These are phyloP conservation scores for Talaromyces sp. DNA, from an alignment of 2,329 filamentous ascomycete species.

Conservation along the genomic window DNA sequence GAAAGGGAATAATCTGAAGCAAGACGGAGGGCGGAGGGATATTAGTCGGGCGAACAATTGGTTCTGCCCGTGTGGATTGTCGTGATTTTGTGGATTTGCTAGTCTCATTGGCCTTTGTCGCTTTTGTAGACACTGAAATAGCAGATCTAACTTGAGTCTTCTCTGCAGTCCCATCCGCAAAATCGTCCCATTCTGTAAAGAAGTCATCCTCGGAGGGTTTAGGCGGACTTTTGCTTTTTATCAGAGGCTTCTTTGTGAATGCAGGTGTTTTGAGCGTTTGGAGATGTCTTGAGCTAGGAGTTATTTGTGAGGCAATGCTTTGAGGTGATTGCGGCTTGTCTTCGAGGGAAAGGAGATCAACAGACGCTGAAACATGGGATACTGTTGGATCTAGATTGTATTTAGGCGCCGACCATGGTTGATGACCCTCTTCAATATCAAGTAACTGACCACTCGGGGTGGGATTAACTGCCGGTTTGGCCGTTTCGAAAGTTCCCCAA, in stretches of 20 bases:
- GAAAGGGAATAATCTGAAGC: constrained; percentile 68
- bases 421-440: constrained; percentile 2
- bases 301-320: neutral
- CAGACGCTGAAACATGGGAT: constrained; percentile 23
- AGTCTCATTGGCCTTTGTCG: neutral
- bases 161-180: constrained; percentile 32
- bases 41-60: constrained; percentile 66
- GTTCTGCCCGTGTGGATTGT: constrained; percentile 1
- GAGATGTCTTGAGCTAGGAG: constrained; percentile 5
- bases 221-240: constrained; percentile 19
- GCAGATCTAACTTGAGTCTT: neutral
- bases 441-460: constrained; percentile 18
- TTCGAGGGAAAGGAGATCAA: constrained; percentile 31
- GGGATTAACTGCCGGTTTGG: constrained; percentile 29
- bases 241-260: constrained; percentile 22
- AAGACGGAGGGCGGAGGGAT: constrained; percentile 84
- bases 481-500: constrained; percentile 47
- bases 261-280: constrained; percentile 21
- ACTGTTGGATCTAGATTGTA: neutral
- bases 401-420: neutral
- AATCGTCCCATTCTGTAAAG: constrained; percentile 54
- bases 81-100: constrained; percentile 5
- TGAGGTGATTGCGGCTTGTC: constrained; percentile 19
- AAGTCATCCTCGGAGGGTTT: constrained; percentile 35
- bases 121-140: neutral